Base-by-base conservation (phyloP, 352 stramenopile genomes). In the Hyaloperonospora arabidopsidis region DNA sequence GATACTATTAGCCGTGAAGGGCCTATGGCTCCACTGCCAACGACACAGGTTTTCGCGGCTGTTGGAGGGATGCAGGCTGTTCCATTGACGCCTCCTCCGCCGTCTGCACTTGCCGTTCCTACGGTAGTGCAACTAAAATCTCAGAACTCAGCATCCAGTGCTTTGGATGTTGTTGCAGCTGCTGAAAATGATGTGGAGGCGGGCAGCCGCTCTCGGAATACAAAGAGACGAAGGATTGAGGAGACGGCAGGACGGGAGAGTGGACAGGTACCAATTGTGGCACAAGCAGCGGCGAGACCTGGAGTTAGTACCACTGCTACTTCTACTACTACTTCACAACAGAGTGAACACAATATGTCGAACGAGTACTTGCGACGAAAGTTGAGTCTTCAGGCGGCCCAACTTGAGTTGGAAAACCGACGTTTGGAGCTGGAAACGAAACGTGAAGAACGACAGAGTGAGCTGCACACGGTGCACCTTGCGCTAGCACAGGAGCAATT, bases 401-500 rank as follows among this genome's bases (percentile, higher is more conserved):
- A 59, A 34, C 23, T 82, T 0, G 69, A 82, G 52, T 67, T 79
- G 51, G 61, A 82, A 28, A 70, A 49, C 14, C 59, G 67, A 21
- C 67, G 67, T 2, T 50, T 82, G 28, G 72, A 82, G 3, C 45
- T 82, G 39, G 72, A 82, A 64, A 59, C 34, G 1, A 77, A 79
- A 49, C 67, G 67, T 14, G 70, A 76, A 34, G 57, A 70, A 44
- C 61, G 69, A 0, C 62, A 57, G 25, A 63, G 50, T 4, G 67
- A 79, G 40, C 22, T 79, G 29, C 69, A 82, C 54, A 54, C 59
- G 1, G 67, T 82, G 45, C 72, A 82, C 41, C 40, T 82, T 19
- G 65, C 66, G 22, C 55, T 82, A 41, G 72, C 70, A 14, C 64
- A 76, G 56, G 72, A 82, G 28, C 70, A 82, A 57, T 49, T 82